Conservation (phyloP, 1,284 basidiomycete species). For the Trichosporon ovoides region DNA sequence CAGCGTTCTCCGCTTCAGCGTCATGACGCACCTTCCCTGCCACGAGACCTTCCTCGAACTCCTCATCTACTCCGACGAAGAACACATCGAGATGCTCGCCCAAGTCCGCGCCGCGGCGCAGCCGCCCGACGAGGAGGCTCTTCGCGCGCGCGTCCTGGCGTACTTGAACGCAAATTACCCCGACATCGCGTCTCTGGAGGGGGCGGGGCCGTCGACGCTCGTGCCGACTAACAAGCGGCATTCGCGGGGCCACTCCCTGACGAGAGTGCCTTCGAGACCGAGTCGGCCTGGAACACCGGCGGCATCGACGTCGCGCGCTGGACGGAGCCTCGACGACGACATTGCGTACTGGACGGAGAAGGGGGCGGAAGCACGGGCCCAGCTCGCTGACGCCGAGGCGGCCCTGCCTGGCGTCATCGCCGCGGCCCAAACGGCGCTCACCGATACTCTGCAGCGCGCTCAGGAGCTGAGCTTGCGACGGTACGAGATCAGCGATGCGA, state of each 20-base stretch:
- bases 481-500: slow-evolving; percentile 54
- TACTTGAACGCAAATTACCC: slow-evolving; percentile 35
- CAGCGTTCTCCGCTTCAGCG: no score
- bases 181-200: slow-evolving; percentile 26
- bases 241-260: background rate
- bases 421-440: slow-evolving; percentile 27
- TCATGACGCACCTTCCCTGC: no score
- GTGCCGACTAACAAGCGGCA: slow-evolving; percentile 10
- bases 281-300: slow-evolving; percentile 3
- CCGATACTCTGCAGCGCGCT: slow-evolving; percentile 55
- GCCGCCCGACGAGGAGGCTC: slow-evolving; percentile 7
- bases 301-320: slow-evolving; percentile 3
- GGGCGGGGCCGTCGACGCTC: slow-evolving; percentile 5
- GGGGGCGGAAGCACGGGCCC: slow-evolving; percentile 17
- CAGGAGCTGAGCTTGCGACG: slow-evolving; percentile 68
- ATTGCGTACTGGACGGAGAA: slow-evolving; percentile 35
- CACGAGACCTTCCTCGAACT: no score
- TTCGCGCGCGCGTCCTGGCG: slow-evolving; percentile 22
- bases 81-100: background rate
- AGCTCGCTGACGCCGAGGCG: slow-evolving; percentile 29
- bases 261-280: background rate
- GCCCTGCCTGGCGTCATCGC: slow-evolving; percentile 32
- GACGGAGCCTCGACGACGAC: slow-evolving; percentile 29
- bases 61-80: no score
- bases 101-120: slow-evolving; percentile 14